Percentiles rank a stretch among this genome's conserved stretches.
These are phyloP conservation scores for Phytophthora sojae DNA, from an alignment of 352 stramenopile species.

Conservation along the genomic window DNA sequence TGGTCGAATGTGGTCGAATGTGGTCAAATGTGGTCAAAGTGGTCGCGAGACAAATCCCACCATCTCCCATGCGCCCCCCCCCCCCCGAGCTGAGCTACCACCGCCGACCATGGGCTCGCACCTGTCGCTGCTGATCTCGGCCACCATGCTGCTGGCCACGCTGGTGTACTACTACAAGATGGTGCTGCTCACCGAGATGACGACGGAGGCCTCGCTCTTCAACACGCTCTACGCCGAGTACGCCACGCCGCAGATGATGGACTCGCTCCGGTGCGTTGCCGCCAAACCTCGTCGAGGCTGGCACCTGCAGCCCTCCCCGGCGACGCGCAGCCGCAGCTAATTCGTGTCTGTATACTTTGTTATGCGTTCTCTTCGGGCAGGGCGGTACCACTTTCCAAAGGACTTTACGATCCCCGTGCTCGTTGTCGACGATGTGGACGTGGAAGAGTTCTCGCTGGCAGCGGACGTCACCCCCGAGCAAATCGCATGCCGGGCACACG, in stretches of 20 bases:
- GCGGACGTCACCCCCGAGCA: slow-evolving; percentile 45
- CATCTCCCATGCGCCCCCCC: too few relatives aligned
- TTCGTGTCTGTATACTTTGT: neutral
- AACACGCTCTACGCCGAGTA: slow-evolving; percentile 83
- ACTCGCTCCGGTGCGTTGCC: slow-evolving; percentile 53
- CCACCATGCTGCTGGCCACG: slow-evolving; percentile 64
- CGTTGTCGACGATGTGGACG: too few relatives aligned
- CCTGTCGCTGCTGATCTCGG: slow-evolving; percentile 63
- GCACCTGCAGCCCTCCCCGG: too few relatives aligned
- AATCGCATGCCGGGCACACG: slow-evolving; percentile 52
- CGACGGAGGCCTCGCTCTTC: slow-evolving; percentile 72
- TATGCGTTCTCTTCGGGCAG: slow-evolving; percentile 17
- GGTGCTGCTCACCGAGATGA: slow-evolving; percentile 78
- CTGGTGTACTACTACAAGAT: slow-evolving; percentile 81
- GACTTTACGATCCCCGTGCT: too few relatives aligned
- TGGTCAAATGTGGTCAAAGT: too few relatives aligned
- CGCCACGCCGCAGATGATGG: slow-evolving; percentile 63
- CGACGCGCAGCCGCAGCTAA: too few relatives aligned
- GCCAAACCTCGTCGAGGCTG: too few relatives aligned
- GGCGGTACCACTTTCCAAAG: too few relatives aligned
- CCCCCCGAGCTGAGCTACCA: too few relatives aligned
- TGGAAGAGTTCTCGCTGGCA: slow-evolving; percentile 64
- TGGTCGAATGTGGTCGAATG: too few relatives aligned
- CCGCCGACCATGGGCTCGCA: slow-evolving; percentile 41
- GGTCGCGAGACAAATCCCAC: too few relatives aligned